These are phyloP conservation scores for Volvox africanus DNA, from an alignment of 139 green algal genomes.

Conservation along the genomic window DNA sequence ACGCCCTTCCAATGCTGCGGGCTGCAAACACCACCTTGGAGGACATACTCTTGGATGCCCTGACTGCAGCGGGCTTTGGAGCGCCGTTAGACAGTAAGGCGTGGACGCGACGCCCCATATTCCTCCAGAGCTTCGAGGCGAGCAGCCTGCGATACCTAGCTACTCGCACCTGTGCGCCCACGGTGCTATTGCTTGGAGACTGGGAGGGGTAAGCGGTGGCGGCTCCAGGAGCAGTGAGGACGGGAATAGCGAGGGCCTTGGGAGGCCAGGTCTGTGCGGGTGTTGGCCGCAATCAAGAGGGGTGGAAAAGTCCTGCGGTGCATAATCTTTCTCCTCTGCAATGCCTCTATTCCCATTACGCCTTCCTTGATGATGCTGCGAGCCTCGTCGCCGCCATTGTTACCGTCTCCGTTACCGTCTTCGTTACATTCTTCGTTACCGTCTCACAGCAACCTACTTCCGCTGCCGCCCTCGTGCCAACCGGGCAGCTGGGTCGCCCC, in stretches of 20 bases:
- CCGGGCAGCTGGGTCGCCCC: slow-evolving; percentile 29
- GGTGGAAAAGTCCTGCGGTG: no score
- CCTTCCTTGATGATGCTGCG: no score
- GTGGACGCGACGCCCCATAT: slow-evolving; percentile 26
- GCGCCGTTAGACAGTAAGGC: background rate
- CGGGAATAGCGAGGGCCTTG: no score
- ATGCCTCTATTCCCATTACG: no score
- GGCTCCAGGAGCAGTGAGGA: no score
- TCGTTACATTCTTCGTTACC: no score
- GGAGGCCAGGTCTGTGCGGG: no score
- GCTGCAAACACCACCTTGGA: slow-evolving; percentile 31
- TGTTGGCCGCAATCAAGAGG: no score
- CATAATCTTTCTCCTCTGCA: no score
- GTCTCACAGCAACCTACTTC: no score
- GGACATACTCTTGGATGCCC: slow-evolving; percentile 28
- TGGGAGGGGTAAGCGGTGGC: slow-evolving; percentile 30
- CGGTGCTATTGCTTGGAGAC: slow-evolving; percentile 41
- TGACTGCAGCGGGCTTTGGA: background rate
- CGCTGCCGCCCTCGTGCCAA: background rate
- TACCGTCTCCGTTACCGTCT: no score
- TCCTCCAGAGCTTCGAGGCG: slow-evolving; percentile 45
- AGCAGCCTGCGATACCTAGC: slow-evolving; percentile 34
- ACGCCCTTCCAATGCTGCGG: background rate
- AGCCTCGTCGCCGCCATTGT: no score
- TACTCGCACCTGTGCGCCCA: background rate